These are phyloP conservation scores for Blakeslea trispora DNA, from an alignment of 371 early-diverging fungal genomes.

Conservation along the genomic window DNA sequence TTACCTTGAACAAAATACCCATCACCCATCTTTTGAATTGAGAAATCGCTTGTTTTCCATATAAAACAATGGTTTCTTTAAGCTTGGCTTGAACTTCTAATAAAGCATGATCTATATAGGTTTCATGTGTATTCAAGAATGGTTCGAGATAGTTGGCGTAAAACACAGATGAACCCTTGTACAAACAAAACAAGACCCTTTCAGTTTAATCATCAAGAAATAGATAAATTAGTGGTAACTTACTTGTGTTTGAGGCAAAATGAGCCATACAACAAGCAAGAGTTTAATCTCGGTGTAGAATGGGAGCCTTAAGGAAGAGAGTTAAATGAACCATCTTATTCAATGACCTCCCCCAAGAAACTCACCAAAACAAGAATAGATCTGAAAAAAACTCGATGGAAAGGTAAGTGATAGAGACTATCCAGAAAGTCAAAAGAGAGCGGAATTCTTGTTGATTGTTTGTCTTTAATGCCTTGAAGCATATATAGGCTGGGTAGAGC, in stretches of 20 bases:
- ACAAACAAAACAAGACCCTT: too few relatives aligned
- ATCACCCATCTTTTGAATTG: conserved; percentile 15
- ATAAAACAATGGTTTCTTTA: conserved; percentile 21
- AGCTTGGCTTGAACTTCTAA: conserved; percentile 26
- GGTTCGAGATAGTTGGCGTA: conserved; percentile 27
- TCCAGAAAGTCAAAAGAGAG: conserved; percentile 50
- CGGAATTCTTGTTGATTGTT: conserved; percentile 34
- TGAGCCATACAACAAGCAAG: conserved; percentile 41
- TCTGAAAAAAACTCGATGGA: conserved; percentile 43
- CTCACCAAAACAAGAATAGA: conserved; percentile 48
- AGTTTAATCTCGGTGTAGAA: conserved; percentile 47
- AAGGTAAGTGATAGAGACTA: conserved; percentile 41
- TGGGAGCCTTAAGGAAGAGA: conserved; percentile 35
- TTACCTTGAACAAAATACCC: conserved; percentile 24
- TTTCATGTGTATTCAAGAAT: conserved; percentile 29
- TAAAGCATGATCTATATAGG: conserved; percentile 22
- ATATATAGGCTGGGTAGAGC: conserved; percentile 46
- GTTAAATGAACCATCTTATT: neutral
- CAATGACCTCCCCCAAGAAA: neutral
- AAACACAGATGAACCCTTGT: conserved; percentile 27
- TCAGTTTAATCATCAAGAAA: too few relatives aligned
- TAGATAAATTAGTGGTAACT: neutral
- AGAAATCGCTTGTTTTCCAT: conserved; percentile 24
- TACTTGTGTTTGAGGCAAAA: conserved; percentile 52
- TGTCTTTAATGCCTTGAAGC: conserved; percentile 43